phyloP scores from a whole-genome alignment of 495 filamentous ascomycete species.

The Talaromyces liani region DNA sequence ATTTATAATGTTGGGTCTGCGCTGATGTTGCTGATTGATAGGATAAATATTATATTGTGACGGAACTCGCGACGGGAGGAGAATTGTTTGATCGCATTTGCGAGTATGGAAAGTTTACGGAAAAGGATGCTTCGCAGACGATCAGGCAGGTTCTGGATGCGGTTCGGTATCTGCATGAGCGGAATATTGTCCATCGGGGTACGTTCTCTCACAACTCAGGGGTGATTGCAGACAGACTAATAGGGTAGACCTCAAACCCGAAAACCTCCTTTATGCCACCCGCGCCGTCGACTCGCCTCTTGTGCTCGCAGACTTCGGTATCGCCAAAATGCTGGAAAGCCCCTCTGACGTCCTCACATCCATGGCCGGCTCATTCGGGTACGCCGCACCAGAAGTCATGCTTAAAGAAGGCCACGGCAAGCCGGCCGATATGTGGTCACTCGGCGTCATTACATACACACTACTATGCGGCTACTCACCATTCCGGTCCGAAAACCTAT shows the following conservation, averaged over 20 bases:
- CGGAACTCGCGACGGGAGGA: conserved; percentile 90
- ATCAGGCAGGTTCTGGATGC: conserved; percentile 93
- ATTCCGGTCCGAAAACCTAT: conserved; percentile 89
- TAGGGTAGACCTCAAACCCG: conserved; percentile 88
- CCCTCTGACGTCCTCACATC: conserved; percentile 89
- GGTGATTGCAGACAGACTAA: background rate
- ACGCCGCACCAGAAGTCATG: conserved; percentile 98
- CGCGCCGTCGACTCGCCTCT: conserved; percentile 68
- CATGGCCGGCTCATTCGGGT: conserved; percentile 98
- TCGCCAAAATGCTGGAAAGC: conserved; percentile 94
- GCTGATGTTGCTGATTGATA: conserved; percentile 23
- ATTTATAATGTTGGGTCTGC: background rate
- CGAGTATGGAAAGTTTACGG: conserved; percentile 96
- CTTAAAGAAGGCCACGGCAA: conserved; percentile 95
- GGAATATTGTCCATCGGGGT: conserved; percentile 97
- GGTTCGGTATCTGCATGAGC: conserved; percentile 88
- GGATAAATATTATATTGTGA: conserved; percentile 99
- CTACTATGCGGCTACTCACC: conserved; percentile 98
- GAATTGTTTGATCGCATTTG: conserved; percentile 98
- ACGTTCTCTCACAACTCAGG: conserved; percentile 9
- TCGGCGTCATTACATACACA: conserved; percentile 98
- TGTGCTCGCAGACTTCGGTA: conserved; percentile 95
- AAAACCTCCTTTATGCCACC: conserved; percentile 93
- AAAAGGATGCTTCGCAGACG: conserved; percentile 95
- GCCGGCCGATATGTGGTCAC: conserved; percentile 99